Base-by-base conservation (phyloP, 441 rosid species). In the Capsella rubella region DNA sequence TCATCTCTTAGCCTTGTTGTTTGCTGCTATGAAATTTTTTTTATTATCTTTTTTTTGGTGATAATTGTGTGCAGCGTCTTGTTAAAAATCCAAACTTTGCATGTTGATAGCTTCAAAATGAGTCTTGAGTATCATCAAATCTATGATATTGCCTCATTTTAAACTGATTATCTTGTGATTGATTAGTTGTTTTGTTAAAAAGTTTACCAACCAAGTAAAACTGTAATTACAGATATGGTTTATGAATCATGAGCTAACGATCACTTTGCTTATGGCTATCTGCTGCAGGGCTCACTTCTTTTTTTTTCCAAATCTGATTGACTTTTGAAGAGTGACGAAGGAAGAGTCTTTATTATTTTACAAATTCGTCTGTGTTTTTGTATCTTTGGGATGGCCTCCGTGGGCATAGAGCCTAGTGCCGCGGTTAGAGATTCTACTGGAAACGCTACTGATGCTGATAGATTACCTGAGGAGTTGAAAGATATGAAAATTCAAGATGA, bases 401-500 rank as follows among this genome's bases (percentile, higher is more conserved):
- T 87, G 63, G 84, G 88, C 57, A 74, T 87, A 64, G 84, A 61
- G 58, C 85, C 90, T 35, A 51, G 84, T 71, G 76, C 87, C 28
- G 85, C 90, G 47, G 72, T 84, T 58, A 85, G 89, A 78, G 88
- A 86, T 54, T 76, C 82, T 40, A 67, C 72, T 64, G 87, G 82
- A 73, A 83, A 86, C 71, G 52, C 80, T 37, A 82, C 79, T 27
- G 89, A 86, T 67, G 91, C 78, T 57, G 99, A 90, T 83, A 87
- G 79, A 78, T 82, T 95, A 78, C 99, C 96, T 14, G 87, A 84
- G 40, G 96, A 92, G 83, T 88, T 95, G 91, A 92, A 90, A 65
- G 90, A 84, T 74, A 92, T 95, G 99, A 95, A 88, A 74, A 92
- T 95, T 63, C 85, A 89, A 82, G 97, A 92, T 70, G 97, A 90